Evolutionary conservation across 371 early-diverging fungal species (phyloP), one percentile per base, ranked within the genome.

Genomic region (Mortierella sp.): DNA sequence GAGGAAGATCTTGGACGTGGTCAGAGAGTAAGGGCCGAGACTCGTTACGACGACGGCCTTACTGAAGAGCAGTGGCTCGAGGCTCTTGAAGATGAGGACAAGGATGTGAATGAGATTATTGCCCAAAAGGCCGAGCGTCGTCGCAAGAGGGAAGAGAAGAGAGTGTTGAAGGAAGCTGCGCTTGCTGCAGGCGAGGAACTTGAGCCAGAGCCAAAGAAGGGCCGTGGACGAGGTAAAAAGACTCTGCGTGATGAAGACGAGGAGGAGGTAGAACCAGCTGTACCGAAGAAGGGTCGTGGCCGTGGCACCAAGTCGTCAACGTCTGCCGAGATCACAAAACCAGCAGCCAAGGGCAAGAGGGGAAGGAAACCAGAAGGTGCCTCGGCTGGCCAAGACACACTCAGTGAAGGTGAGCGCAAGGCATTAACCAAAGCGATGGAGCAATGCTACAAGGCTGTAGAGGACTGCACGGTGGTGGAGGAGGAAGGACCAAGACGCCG

Each of bases 61-160:
- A 96, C 96, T 0, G 98, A 99, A 68, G 97, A 97, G 68, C 96
- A 99, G 85, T 99, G 93, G 92, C 74, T 96, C 22, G 89, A 89
- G 83, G 92, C 91, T 0, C 67, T 92, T 59, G 92, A 93, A 63
- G 88, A 90, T 62, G 91, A 89, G 8, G 83, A 88, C 35, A 86
- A 87, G 37, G 92, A 94, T 61, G 61, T 93, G 11, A 87, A 93
- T 37, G 93, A 93, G 43, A 35, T 91, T 37, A 90, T 91, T 66
- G 77, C 69, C 18, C 75, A 88, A 73, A 89, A 93, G 78, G 86
- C 85, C 54, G 88, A 88, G 61, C 71, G 83, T 72, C 84, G 86
- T 37, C 85, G 80, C 68, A 76, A 72, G 45, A 77, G 85, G 45
- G 86, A 74, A 37, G 79, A 78, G 62, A 68, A 45, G 64, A 74